phyloP scores from a whole-genome alignment of 345 rosid genomes.

The Firmiana major region DNA sequence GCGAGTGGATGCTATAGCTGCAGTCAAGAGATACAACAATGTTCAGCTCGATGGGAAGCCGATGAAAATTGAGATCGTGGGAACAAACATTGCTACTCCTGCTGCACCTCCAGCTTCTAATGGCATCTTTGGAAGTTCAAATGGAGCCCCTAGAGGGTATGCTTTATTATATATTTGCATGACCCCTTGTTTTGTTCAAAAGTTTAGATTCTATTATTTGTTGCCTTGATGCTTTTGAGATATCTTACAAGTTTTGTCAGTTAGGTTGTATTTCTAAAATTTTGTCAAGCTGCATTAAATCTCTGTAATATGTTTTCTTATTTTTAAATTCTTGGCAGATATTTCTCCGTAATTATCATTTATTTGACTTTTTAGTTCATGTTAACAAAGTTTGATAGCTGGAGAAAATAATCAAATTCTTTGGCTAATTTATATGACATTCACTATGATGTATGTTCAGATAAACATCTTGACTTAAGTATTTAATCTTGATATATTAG shows the following conservation, averaged over 20 bases:
- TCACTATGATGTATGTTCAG: not conserved
- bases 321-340: not conserved
- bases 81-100: slow-evolving; percentile 55
- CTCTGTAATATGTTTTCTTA: not conserved
- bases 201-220: not conserved
- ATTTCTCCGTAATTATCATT: not conserved
- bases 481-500: not conserved
- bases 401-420: not conserved
- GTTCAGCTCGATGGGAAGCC: slow-evolving; percentile 97
- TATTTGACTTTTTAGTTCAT: not conserved
- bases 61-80: slow-evolving; percentile 91
- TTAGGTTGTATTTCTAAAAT: not conserved
- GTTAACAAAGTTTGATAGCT: not conserved
- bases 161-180: not conserved
- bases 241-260: not conserved
- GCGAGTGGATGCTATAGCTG: slow-evolving; percentile 70
- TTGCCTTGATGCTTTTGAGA: not conserved
- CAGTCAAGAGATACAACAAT: slow-evolving; percentile 84
- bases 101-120: slow-evolving; percentile 37
- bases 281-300: not conserved
- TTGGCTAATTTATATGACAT: not conserved
- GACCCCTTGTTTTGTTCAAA: not conserved
- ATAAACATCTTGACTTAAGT: not conserved
- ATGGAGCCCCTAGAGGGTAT: slow-evolving; percentile 56
- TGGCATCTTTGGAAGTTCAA: slow-evolving; percentile 39